Evolutionary conservation across 1,139 yeast genomes (phyloP), one percentile per base, ranked within the genome.

Genomic region (Lodderomyces elongisporus): DNA sequence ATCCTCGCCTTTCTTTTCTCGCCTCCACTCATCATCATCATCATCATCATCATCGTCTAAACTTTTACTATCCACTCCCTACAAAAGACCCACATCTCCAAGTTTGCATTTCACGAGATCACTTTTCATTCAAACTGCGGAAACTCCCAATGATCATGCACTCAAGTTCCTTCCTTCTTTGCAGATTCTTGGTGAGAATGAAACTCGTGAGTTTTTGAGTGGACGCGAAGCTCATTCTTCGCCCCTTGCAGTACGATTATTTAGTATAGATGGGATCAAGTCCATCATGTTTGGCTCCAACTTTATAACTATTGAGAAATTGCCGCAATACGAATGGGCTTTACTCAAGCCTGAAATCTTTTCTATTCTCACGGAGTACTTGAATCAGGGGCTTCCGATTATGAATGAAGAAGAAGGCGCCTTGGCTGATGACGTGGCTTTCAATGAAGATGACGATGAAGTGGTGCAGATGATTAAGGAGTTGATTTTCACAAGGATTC

Each of bases 391-490:
- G 0, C 74, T 76, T 10, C 76, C 80, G 1, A 67, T 81, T 2
- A 53, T 79, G 8, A 62, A 60, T 17, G 66, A 63, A 17, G 59
- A 48, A 6, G 34, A 31, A 3, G 27, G 27, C 12, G 35, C 45
- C 7, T 42, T 67, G 9, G 41, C 59, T 3, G 47, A 53, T 15
- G 74, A 66, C 37, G 58, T 68, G 60, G 62, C 56, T 26, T 52
- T 63, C 33, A 49, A 62, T 31, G 83, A 78, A 13, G 83, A 79
- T 9, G 91, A 83, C 41, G 79, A 77, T 37, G 93, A 83, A 54
- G 77, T 89, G 2, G 88, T 91, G 33, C 75, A 84, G 10, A 83
- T 91, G 85, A 88, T 91, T 49, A 88, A 89, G 50, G 99, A 91
- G 56, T 70, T 91, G 34, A 83, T 91, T 37, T 89, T 85, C 49